These are phyloP conservation scores for Rhododendron kiyosumense DNA, from an alignment of 148 eudicot species.

Conservation along the genomic window DNA sequence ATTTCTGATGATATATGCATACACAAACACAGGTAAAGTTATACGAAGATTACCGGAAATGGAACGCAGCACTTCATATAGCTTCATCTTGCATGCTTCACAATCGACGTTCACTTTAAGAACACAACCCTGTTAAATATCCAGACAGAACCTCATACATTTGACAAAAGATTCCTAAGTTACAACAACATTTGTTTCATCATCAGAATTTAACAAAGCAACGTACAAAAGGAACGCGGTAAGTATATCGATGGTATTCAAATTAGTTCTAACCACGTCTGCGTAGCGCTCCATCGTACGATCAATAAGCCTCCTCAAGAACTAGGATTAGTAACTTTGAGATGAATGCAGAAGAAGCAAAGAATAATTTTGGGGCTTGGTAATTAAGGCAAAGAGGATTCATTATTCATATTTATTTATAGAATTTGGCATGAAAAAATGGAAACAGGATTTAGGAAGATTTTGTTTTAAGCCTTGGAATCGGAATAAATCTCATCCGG, in stretches of 20 bases:
- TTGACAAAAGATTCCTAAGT: neutral
- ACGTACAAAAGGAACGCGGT: neutral
- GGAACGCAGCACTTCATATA: neutral
- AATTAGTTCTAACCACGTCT: slow-evolving; percentile 1
- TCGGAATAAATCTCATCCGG: neutral
- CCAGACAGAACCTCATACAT: neutral
- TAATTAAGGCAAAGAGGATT: neutral
- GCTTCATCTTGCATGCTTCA: neutral
- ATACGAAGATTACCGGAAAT: neutral
- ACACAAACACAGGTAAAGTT: neutral
- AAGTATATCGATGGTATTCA: neutral
- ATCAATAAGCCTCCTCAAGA: neutral
- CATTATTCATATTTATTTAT: neutral
- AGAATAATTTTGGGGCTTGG: neutral
- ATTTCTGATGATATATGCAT: neutral
- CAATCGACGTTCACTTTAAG: neutral
- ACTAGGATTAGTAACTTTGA: neutral
- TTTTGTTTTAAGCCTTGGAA: neutral
- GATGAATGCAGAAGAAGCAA: neutral
- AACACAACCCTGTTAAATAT: neutral
- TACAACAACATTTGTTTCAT: neutral
- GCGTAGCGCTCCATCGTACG: neutral
- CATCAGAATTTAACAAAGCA: neutral
- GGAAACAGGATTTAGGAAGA: neutral
- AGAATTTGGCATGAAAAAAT: neutral